Base-by-base conservation (phyloP, 495 filamentous ascomycete species). In the Penicillium roqueforti region DNA sequence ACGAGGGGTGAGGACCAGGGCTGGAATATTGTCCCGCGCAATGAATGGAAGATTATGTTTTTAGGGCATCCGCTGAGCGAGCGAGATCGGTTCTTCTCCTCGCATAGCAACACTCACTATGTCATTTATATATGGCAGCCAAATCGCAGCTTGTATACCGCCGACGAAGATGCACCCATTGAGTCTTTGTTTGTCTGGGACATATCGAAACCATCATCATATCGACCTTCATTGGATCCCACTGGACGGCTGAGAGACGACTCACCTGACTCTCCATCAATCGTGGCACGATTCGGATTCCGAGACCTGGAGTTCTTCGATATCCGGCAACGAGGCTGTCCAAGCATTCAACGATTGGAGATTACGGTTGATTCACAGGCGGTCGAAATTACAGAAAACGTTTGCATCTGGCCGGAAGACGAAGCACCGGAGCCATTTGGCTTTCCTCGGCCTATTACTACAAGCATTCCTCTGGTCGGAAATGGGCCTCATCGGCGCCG, bases 161-260 rank as follows among this genome's bases (percentile, higher is more conserved):
- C 72, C 2, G 76, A 78, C 11, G 82, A 85, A 36, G 78, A 78
- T 57, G 77, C 81, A 14, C 82, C 82, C 1, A 77, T 82, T 26
- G 85, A 88, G 59, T 77, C 80, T 19, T 61, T 87, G 14, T 76
- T 76, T n/a, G 71, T 88, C 1, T 88, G 84, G 85, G 82, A 88
- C 44, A 85, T 88, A 47, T 80, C 79, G 1, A 69, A 73, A 0
- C 68, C 75, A 3, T 83, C 80, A 6, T 49, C 72, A 0, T 82
- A 85, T 59, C 72, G 75, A 3, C 80, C 84, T 4, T 84, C 79
- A 1, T 54, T 78, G 29, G 80, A 85, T 58, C 79, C 79, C 4
- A 72, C 68, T 0, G 76, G 79, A 0, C 61, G 64, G 29, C 43
- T 69, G 26, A 65, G 49, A 44, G 62, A 63, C 0, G 58, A 59